phyloP scores from a whole-genome alignment of 1,139 yeast genomes.

The Protomyces lactucae-debilis region DNA sequence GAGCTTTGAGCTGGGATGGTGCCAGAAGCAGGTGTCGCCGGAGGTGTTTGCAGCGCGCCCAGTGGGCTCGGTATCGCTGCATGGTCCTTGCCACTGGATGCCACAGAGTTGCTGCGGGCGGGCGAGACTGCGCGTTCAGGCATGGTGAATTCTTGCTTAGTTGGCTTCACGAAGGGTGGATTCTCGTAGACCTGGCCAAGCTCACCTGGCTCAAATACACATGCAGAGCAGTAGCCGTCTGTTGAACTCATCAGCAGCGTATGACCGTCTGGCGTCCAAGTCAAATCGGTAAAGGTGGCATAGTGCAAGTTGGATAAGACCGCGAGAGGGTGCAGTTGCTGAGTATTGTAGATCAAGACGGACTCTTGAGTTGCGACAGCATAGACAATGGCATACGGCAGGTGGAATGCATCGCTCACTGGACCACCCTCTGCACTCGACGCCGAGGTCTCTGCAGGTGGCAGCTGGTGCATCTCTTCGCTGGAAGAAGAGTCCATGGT shows the following conservation, averaged over 20 bases:
- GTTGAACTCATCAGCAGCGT: slow-evolving; percentile 73
- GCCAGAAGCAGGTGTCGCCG: slow-evolving; percentile 3
- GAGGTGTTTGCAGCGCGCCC: slow-evolving; percentile 5
- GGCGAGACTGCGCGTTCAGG: slow-evolving; percentile 21
- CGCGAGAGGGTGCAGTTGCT: slow-evolving; percentile 61
- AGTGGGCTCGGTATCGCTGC: not conserved
- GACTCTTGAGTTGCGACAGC: slow-evolving; percentile 93
- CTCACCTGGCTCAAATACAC: slow-evolving; percentile 50
- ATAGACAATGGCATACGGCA: slow-evolving; percentile 75
- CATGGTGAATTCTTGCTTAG: slow-evolving; percentile 7
- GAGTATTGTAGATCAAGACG: slow-evolving; percentile 78
- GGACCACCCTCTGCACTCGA: not conserved
- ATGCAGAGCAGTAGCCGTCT: slow-evolving; percentile 83
- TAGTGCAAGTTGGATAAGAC: slow-evolving; percentile 76
- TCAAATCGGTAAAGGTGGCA: slow-evolving; percentile 77
- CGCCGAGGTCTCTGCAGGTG: not conserved
- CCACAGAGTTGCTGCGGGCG: slow-evolving; percentile 13
- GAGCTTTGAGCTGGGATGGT: not conserved
- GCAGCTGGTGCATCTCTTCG: slow-evolving; percentile 1
- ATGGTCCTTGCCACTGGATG: not conserved
- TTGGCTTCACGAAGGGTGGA: slow-evolving; percentile 6
- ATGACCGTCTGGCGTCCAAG: slow-evolving; percentile 79
- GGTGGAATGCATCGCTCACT: slow-evolving; percentile 44
- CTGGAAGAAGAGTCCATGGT: slow-evolving; percentile 3
- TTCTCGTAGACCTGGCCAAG: slow-evolving; percentile 47